A percentile compares a stretch with the other conserved stretches of the same genome.
phyloP scores from a whole-genome alignment of 768 basidiomycete species.

The Sporobolomyces roseus region DNA sequence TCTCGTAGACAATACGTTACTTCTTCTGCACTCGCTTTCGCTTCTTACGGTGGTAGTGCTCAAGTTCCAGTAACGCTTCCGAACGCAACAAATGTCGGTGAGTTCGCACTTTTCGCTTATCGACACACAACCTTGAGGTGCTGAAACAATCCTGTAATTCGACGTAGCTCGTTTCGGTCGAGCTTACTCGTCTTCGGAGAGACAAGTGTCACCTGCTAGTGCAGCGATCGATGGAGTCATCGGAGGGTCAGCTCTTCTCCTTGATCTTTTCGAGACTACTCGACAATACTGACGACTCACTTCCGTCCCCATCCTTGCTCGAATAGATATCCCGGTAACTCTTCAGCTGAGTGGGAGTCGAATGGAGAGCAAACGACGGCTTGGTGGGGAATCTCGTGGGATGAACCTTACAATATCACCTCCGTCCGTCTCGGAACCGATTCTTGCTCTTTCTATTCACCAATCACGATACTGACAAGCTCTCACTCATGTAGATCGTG shows the following conservation, averaged over 20 bases:
- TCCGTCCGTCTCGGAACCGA: neutral
- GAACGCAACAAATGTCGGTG: slow-evolving; percentile 19
- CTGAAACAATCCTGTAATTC: too few species aligned
- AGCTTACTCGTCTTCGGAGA: slow-evolving; percentile 6
- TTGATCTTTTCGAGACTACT: too few species aligned
- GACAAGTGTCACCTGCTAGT: neutral
- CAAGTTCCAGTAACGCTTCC: slow-evolving; percentile 15
- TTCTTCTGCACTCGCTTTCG: slow-evolving; percentile 11
- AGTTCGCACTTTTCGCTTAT: neutral
- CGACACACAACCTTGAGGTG: too few species aligned
- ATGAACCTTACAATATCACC: slow-evolving; percentile 16
- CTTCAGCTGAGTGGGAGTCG: slow-evolving; percentile 13
- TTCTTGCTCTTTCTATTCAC: neutral
- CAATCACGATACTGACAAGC: neutral
- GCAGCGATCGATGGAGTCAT: slow-evolving; percentile 34
- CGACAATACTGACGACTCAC: too few species aligned
- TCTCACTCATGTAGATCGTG: neutral
- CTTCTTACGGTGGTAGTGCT: slow-evolving; percentile 16
- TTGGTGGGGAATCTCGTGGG: slow-evolving; percentile 20
- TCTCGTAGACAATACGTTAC: slow-evolving; percentile 34
- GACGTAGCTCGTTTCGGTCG: neutral
- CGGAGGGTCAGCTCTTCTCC: slow-evolving; percentile 21
- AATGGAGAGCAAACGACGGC: slow-evolving; percentile 13
- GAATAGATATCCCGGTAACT: slow-evolving; percentile 27
- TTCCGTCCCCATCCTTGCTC: too few species aligned